Conservation (phyloP, 2,329 filamentous ascomycete genomes). For the Epichloe glyceriae region DNA sequence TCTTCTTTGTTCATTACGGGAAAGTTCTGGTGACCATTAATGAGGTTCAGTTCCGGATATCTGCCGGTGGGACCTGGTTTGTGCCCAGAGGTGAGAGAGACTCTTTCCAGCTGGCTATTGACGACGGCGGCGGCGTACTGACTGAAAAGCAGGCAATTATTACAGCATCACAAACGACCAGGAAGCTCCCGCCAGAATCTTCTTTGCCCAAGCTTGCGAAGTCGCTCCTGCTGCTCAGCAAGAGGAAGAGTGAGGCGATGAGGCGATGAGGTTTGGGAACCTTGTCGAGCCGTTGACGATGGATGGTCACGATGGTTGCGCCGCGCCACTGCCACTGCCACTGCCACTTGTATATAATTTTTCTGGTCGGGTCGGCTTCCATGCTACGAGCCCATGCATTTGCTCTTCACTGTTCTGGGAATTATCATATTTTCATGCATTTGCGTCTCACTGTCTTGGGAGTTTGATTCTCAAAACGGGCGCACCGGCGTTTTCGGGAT, state of each 20-base stretch:
- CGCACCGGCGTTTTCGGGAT: too few relatives aligned
- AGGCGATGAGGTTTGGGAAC: too few relatives aligned
- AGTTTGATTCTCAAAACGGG: too few relatives aligned
- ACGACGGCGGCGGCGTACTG: not conserved
- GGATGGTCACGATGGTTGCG: not conserved
- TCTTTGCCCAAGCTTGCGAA: conserved; percentile 84
- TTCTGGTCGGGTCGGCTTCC: too few relatives aligned
- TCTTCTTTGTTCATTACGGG: conserved; percentile 80
- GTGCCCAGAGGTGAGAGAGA: conserved; percentile 75
- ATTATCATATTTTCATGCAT: too few relatives aligned
- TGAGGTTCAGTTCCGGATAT: conserved; percentile 65
- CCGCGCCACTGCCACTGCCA: too few relatives aligned
- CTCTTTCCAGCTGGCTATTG: not conserved
- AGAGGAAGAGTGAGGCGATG: not conserved
- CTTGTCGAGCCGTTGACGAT: not conserved
- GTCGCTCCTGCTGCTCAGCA: conserved; percentile 11
- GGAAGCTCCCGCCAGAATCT: conserved; percentile 59
- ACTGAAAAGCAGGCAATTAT: conserved; percentile 58
- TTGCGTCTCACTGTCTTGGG: too few relatives aligned
- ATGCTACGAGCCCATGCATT: too few relatives aligned
- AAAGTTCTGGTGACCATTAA: conserved; percentile 69
- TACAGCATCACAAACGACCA: conserved; percentile 83
- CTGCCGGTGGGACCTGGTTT: conserved; percentile 82
- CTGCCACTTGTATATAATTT: too few relatives aligned
- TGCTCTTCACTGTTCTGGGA: too few relatives aligned